Evolutionary conservation across 164 flowering plant genomes (phyloP).

Genomic region (Aristolochia contorta): DNA sequence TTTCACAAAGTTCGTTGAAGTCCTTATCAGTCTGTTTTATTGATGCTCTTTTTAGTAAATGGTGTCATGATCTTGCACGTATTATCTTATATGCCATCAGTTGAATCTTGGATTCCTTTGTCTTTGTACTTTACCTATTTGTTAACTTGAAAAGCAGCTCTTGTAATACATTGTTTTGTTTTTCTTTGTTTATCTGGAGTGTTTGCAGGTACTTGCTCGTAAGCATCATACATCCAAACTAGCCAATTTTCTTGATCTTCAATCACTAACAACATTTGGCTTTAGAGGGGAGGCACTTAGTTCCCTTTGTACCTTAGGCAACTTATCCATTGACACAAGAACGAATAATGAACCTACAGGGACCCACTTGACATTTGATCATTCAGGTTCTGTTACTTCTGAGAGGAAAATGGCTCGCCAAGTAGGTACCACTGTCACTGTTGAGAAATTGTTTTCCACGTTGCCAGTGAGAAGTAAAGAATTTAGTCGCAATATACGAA

Average conservation of each 20-base stretch:
- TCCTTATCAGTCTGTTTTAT: no score
- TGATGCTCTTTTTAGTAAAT: no score
- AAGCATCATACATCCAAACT: conserved; percentile 93
- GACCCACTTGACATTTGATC: conserved; percentile 78
- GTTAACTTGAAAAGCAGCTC: not conserved
- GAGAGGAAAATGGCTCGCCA: conserved; percentile 90
- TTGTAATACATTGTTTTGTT: not conserved
- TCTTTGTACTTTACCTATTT: no score
- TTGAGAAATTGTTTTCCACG: conserved; percentile 75
- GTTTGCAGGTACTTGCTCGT: conserved; percentile 65
- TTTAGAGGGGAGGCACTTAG: conserved; percentile 98
- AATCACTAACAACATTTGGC: conserved; percentile 74
- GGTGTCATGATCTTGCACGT: no score
- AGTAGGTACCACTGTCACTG: conserved; percentile 85
- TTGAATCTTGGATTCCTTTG: no score
- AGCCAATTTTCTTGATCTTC: conserved; percentile 78
- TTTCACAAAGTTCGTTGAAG: no score
- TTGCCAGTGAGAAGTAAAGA: conserved; percentile 89
- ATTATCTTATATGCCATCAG: no score
- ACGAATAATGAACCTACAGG: conserved; percentile 70
- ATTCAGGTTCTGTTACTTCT: conserved; percentile 52
- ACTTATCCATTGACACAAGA: conserved; percentile 83
- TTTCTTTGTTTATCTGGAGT: no score
- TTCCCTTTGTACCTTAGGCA: conserved; percentile 77
- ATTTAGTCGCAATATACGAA: conserved; percentile 80